phyloP scores from a whole-genome alignment of 345 rosid genomes.

The Hibiscus syriacus region DNA sequence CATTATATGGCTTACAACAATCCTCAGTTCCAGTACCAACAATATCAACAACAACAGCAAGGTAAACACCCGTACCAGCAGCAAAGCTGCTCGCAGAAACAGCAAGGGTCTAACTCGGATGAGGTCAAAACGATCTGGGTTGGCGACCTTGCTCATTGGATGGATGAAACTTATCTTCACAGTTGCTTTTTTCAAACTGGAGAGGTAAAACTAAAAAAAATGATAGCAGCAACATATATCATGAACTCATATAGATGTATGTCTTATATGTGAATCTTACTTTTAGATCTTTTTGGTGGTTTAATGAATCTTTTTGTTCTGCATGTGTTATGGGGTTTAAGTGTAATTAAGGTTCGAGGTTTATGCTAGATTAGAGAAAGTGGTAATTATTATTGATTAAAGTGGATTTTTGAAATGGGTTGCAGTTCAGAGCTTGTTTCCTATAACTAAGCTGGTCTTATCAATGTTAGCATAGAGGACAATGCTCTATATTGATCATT shows the following conservation, averaged over 20 bases:
- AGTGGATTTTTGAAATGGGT: too few relatives aligned
- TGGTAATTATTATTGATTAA: neutral
- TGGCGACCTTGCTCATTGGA: conserved; percentile 67
- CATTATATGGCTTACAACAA: conserved; percentile 58
- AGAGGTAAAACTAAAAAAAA: conserved; percentile 43
- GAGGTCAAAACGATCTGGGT: conserved; percentile 71
- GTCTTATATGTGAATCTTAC: neutral
- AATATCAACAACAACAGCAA: conserved; percentile 18
- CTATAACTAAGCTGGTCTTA: neutral
- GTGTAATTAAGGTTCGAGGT: neutral
- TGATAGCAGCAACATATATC: neutral
- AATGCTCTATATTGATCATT: neutral
- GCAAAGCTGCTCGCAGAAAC: conserved; percentile 20
- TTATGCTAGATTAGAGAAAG: neutral
- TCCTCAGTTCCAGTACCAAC: conserved; percentile 30
- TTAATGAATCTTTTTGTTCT: conserved; percentile 1
- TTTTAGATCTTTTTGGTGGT: neutral
- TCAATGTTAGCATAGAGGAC: neutral
- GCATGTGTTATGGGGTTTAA: too few relatives aligned
- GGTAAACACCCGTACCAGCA: conserved; percentile 18
- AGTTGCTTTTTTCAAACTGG: conserved; percentile 60
- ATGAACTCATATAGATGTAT: neutral
- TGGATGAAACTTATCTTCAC: conserved; percentile 77
- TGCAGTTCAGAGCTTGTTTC: neutral
- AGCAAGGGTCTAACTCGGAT: conserved; percentile 33